These are phyloP conservation scores for Scalesia atractyloides DNA, from an alignment of 129 eudicot species.

Conservation along the genomic window DNA sequence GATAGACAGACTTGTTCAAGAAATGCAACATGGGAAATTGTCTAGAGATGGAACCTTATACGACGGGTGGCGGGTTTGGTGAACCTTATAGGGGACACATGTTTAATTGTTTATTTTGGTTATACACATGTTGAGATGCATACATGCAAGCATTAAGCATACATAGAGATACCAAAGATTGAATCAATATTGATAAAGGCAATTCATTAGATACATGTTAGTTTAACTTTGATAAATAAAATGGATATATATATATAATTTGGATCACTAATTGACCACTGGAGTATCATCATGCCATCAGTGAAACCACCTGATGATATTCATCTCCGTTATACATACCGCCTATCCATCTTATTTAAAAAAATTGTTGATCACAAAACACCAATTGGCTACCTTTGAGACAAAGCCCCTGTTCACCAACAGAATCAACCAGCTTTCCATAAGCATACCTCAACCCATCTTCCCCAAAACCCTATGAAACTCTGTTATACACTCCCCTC, in stretches of 20 bases:
- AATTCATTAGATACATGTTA: no score
- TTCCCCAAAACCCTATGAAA: constrained; percentile 76
- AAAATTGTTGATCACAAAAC: constrained; percentile 61
- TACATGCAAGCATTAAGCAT: no score
- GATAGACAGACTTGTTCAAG: constrained; percentile 88
- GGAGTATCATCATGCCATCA: no score
- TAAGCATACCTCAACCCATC: constrained; percentile 78
- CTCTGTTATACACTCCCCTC: constrained; percentile 85
- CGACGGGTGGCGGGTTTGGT: constrained; percentile 96
- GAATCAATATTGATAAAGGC: no score
- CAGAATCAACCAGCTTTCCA: constrained; percentile 68
- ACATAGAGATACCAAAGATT: no score
- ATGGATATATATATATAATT: no score
- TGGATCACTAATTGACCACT: no score
- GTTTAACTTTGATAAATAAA: no score
- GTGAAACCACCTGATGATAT: no score
- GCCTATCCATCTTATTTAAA: background rate
- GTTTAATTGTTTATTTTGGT: no score
- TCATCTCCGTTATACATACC: no score
- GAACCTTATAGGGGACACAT: constrained; percentile 20
- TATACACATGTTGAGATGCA: no score
- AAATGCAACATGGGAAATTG: constrained; percentile 74
- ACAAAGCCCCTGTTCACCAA: constrained; percentile 91
- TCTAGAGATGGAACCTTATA: constrained; percentile 72
- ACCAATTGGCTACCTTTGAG: constrained; percentile 70